Conservation (phyloP, 768 basidiomycete species). For the Galerina marginata region DNA sequence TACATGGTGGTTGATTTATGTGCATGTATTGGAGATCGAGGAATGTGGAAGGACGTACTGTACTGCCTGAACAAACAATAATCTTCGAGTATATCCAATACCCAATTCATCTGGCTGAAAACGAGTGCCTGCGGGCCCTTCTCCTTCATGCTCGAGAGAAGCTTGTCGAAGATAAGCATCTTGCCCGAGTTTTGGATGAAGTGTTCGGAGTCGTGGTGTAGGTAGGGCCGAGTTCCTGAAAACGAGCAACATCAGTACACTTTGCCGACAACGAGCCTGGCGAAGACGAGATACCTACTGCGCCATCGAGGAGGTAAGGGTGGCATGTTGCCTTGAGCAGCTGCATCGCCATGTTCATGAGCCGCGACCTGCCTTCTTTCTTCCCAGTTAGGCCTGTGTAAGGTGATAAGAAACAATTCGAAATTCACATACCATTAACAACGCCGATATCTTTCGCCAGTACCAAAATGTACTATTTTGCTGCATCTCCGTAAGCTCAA, state of each 20-base stretch:
- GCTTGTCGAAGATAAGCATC: slow-evolving; percentile 96
- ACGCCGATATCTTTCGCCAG: slow-evolving; percentile 99
- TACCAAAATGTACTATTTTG: slow-evolving; percentile 97
- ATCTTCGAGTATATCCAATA: no score
- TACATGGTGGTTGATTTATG: no score
- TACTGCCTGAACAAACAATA: no score
- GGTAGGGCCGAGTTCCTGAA: slow-evolving; percentile 90
- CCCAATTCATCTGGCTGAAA: no score
- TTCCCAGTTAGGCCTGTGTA: slow-evolving; percentile 83
- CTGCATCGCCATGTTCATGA: slow-evolving; percentile 99
- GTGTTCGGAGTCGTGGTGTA: slow-evolving; percentile 96
- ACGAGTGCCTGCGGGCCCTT: slow-evolving; percentile 90
- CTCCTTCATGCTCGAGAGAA: slow-evolving; percentile 83
- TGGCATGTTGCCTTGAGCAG: slow-evolving; percentile 89
- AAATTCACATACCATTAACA: slow-evolving; percentile 76
- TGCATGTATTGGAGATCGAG: no score
- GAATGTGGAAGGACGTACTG: no score
- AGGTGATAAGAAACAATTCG: no score
- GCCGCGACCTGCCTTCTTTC: slow-evolving; percentile 96
- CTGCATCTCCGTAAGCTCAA: slow-evolving; percentile 97
- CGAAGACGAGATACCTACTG: slow-evolving; percentile 28
- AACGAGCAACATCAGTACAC: background rate
- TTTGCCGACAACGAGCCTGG: no score
- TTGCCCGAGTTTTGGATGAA: slow-evolving; percentile 93
- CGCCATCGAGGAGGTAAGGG: slow-evolving; percentile 92